These are phyloP conservation scores for Gelatoporia subvermispora DNA, from an alignment of 768 basidiomycete genomes.

Conservation along the genomic window DNA sequence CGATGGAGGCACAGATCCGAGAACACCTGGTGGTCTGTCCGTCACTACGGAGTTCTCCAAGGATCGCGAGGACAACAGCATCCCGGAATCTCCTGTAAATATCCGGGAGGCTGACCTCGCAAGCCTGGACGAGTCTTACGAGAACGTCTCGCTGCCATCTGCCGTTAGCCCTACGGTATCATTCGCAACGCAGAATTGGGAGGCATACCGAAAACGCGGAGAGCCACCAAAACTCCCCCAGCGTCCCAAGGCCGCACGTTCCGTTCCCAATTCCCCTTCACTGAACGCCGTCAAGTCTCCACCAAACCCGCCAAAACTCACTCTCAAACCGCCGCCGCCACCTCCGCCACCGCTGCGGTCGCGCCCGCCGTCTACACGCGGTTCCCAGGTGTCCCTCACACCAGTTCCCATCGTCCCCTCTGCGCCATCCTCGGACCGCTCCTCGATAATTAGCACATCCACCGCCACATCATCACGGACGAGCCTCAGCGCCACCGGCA, in stretches of 20 bases:
- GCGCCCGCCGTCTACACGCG: constrained; percentile 31
- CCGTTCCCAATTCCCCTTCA: constrained; percentile 7
- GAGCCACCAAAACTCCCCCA: constrained; percentile 27
- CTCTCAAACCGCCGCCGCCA: constrained; percentile 16
- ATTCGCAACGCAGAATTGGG: constrained; percentile 27
- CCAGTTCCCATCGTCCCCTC: constrained; percentile 4
- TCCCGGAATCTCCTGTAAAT: constrained; percentile 3
- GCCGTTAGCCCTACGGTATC: constrained; percentile 49
- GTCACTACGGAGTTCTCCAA: constrained; percentile 28
- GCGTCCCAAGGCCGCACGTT: constrained; percentile 17
- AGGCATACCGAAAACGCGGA: constrained; percentile 13
- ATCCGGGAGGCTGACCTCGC: constrained; percentile 40
- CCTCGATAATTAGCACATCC: constrained; percentile 51
- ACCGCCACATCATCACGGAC: constrained; percentile 29
- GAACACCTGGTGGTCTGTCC: too few relatives aligned
- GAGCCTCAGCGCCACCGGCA: constrained; percentile 29
- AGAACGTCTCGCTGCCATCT: constrained; percentile 56
- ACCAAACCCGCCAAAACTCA: neutral
- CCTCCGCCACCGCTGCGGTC: constrained; percentile 17
- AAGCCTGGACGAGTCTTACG: constrained; percentile 70
- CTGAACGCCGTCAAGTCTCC: constrained; percentile 5
- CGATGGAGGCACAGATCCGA: constrained; percentile 36
- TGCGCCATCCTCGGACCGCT: constrained; percentile 50
- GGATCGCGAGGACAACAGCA: constrained; percentile 29
- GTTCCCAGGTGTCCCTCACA: constrained; percentile 31